These are phyloP conservation scores for Globomyces pollinis-pini DNA, from an alignment of 192 early-diverging fungal genomes.

Conservation along the genomic window DNA sequence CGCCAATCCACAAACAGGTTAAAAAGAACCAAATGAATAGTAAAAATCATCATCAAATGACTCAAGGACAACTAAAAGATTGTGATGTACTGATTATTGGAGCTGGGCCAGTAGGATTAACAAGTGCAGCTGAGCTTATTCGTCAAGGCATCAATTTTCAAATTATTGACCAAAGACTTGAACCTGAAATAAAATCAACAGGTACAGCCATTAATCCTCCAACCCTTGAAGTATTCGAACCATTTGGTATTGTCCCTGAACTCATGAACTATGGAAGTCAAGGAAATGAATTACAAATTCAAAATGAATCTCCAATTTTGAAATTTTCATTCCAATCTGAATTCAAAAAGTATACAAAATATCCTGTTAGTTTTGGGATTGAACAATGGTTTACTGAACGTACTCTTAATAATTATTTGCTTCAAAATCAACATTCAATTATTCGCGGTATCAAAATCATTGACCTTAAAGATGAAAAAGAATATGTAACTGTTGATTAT, in stretches of 20 bases:
- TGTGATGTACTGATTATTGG: constrained; percentile 10
- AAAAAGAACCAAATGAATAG: too few species aligned
- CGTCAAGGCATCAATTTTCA: constrained; percentile 19
- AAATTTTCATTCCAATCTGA: constrained; percentile 1
- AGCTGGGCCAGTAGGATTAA: constrained; percentile 16
- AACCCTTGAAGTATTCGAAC: constrained; percentile 7
- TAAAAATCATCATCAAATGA: too few species aligned
- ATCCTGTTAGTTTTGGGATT: not conserved
- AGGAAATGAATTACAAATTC: not conserved
- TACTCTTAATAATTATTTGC: not conserved
- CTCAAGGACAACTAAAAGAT: too few species aligned
- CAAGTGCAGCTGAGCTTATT: constrained; percentile 8
- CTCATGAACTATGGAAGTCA: not conserved
- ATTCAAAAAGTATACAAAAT: not conserved
- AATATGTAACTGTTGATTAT: not conserved
- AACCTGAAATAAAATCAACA: not conserved
- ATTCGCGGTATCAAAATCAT: not conserved
- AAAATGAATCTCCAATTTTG: not conserved
- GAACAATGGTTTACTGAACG: not conserved
- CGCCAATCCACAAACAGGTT: too few species aligned
- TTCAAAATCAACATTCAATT: not conserved
- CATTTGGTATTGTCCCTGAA: not conserved
- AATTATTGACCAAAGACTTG: constrained; percentile 7
- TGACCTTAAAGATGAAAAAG: not conserved
- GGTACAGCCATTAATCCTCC: constrained; percentile 7